A percentile compares a stretch with the other conserved stretches of the same genome.
Evolutionary conservation across 441 rosid species (phyloP).

Genomic region (Biscutella laevigata): DNA sequence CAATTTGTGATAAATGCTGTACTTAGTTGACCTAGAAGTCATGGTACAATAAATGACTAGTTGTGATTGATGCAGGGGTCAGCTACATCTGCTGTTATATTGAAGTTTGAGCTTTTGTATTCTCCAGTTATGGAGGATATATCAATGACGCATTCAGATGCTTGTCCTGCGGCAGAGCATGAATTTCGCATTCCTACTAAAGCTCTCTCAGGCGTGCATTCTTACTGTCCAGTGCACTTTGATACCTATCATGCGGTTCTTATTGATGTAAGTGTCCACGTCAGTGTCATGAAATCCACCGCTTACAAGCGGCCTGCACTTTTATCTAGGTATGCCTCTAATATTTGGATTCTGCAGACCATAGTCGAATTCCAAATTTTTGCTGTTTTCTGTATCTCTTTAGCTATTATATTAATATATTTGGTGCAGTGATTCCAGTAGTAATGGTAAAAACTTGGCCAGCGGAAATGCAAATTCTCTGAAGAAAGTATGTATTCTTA

Average conservation of each 20-base stretch:
- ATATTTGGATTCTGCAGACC: slow-evolving; percentile 15
- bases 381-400: neutral
- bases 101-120: slow-evolving; percentile 91
- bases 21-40: slow-evolving; percentile 3
- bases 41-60: neutral
- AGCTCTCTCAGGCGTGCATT: slow-evolving; percentile 89
- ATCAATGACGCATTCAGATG: slow-evolving; percentile 41
- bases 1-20: neutral
- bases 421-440: slow-evolving; percentile 38
- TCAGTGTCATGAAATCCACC: slow-evolving; percentile 55
- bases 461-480: slow-evolving; percentile 32
- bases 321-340: slow-evolving; percentile 56
- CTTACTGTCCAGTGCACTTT: slow-evolving; percentile 90
- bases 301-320: slow-evolving; percentile 32
- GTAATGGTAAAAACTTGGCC: slow-evolving; percentile 30
- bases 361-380: neutral
- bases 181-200: slow-evolving; percentile 91
- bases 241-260: slow-evolving; percentile 78
- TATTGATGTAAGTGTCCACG: slow-evolving; percentile 74
- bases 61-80: slow-evolving; percentile 42
- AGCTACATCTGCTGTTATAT: slow-evolving; percentile 65
- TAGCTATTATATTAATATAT: slow-evolving; percentile 20
- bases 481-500: slow-evolving; percentile 45
- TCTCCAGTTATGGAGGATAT: slow-evolving; percentile 48
- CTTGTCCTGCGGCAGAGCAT: slow-evolving; percentile 67